Conservation (phyloP, 2,329 filamentous ascomycete genomes). For the Arthrinium phaeospermum region DNA sequence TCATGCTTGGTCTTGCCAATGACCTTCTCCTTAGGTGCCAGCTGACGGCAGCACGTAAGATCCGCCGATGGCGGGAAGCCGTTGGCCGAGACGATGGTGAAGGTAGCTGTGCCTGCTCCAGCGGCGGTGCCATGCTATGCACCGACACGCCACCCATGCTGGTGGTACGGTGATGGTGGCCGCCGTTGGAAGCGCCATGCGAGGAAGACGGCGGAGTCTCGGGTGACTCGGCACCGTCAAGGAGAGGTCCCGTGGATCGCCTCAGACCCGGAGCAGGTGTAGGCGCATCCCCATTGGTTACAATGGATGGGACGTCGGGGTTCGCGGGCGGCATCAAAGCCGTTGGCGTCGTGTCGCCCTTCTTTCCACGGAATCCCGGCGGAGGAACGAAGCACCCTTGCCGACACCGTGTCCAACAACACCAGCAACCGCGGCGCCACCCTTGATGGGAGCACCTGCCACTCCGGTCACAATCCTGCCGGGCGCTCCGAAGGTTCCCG, state of each 20-base stretch:
- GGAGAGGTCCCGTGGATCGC: slow-evolving; percentile 47
- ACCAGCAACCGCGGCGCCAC: slow-evolving; percentile 77
- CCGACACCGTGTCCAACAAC: slow-evolving; percentile 79
- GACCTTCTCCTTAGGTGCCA: slow-evolving; percentile 74
- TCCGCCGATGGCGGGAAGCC: slow-evolving; percentile 80
- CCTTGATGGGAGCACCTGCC: slow-evolving; percentile 91
- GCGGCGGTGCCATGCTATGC: slow-evolving; percentile 67
- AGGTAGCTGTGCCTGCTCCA: slow-evolving; percentile 76
- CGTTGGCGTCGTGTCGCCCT: slow-evolving; percentile 63
- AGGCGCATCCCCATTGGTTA: slow-evolving; percentile 49
- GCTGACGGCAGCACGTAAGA: slow-evolving; percentile 74
- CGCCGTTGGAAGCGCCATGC: slow-evolving; percentile 42
- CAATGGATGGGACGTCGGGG: slow-evolving; percentile 48
- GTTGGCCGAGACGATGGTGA: slow-evolving; percentile 79
- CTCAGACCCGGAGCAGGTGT: slow-evolving; percentile 45
- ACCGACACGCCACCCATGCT: slow-evolving; percentile 71
- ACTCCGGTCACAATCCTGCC: slow-evolving; percentile 85
- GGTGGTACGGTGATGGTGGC: slow-evolving; percentile 56
- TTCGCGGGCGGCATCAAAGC: slow-evolving; percentile 46
- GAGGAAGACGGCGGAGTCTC: slow-evolving; percentile 42
- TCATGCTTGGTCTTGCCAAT: slow-evolving; percentile 93
- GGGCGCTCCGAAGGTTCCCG: slow-evolving; percentile 84
- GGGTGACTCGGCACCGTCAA: slow-evolving; percentile 39
- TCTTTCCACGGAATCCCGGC: slow-evolving; percentile 78
- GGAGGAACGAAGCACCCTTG: slow-evolving; percentile 89